Evolutionary conservation across 768 basidiomycete genomes (phyloP), one percentile per base, ranked within the genome.

Genomic region (Tricholomella constricta): DNA sequence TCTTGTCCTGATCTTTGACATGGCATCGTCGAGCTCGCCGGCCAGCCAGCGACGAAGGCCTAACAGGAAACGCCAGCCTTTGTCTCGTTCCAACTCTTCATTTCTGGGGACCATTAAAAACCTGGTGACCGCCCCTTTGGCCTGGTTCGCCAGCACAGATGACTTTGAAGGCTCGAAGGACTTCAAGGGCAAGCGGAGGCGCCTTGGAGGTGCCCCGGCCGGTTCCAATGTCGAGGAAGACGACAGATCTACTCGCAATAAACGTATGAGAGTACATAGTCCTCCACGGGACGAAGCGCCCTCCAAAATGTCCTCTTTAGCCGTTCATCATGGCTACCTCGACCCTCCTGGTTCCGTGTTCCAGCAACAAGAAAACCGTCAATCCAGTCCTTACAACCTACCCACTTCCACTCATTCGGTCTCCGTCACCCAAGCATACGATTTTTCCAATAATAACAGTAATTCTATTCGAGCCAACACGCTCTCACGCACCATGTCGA

Each of bases 401-500:
- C 49, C 55, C 15, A 36, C 31, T 44, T 49, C 49, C 52, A 56
- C 57, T 43, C 72, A 65, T 59, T 59, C 70, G 3, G 57, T 65
- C 19, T 65, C 70, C 19, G 59, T 64, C 36, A 61, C 60, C 17
- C 65, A 65, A 68, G 62, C 66, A 48, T 60, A 67, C 55, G 56
- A 66, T 34, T 31, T 63, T 69, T 65, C 65, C 40, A 66, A 61
- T 67, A 68, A 67, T 65, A 57, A 40, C 43, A 54, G 47, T 40
- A 61, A 58, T 57, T 19, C 45, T 60, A 38, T 73, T 75, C 75
- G 73, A 37, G 68, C 68, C 27, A 68, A 69, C 29, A 58, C 67
- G 17, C 60, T 72, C 37, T 68, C 73, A 42, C 83, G 87, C 45
- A 89, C 86, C 25, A 86, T 87, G 83, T 88, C 87, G 40, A 82